Conservation (phyloP, 208 protist genomes). For the Trypanosoma lewisi region DNA sequence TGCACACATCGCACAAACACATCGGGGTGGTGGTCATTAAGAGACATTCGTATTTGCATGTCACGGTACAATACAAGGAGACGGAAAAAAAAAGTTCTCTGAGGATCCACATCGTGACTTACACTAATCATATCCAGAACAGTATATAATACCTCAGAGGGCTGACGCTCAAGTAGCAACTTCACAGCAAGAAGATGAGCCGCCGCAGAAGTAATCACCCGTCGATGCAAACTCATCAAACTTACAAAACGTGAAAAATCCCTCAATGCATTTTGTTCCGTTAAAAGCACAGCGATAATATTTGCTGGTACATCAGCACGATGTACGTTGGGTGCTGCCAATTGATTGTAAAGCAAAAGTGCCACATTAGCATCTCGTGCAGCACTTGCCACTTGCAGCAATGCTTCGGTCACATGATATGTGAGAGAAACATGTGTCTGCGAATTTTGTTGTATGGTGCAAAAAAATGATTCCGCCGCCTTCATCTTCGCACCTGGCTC, state of each 20-base stretch:
- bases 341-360: slow-evolving; percentile 54
- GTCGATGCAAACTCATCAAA: slow-evolving; percentile 33
- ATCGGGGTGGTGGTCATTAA: background rate
- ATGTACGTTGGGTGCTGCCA: slow-evolving; percentile 34
- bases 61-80: slow-evolving; percentile 31
- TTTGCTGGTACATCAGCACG: slow-evolving; percentile 30
- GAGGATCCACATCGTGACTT: slow-evolving; percentile 21
- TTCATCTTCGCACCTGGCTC: slow-evolving; percentile 17
- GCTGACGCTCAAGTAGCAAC: slow-evolving; percentile 22
- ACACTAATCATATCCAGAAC: slow-evolving; percentile 28
- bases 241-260: slow-evolving; percentile 41
- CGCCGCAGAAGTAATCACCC: slow-evolving; percentile 28
- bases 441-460: slow-evolving; percentile 16
- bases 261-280: slow-evolving; percentile 17
- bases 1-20: background rate
- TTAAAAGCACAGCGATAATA: slow-evolving; percentile 35
- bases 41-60: slow-evolving; percentile 1
- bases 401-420: slow-evolving; percentile 5
- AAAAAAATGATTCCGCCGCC: slow-evolving; percentile 24
- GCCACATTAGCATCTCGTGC: slow-evolving; percentile 21
- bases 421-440: slow-evolving; percentile 29
- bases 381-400: slow-evolving; percentile 23
- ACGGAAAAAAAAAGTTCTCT: slow-evolving; percentile 50
- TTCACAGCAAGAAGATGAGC: slow-evolving; percentile 43
- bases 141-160: slow-evolving; percentile 31